A percentile compares a stretch with the other conserved stretches of the same genome.
Evolutionary conservation across 306 rosid species (phyloP).

Genomic region (Clitoria ternatea): DNA sequence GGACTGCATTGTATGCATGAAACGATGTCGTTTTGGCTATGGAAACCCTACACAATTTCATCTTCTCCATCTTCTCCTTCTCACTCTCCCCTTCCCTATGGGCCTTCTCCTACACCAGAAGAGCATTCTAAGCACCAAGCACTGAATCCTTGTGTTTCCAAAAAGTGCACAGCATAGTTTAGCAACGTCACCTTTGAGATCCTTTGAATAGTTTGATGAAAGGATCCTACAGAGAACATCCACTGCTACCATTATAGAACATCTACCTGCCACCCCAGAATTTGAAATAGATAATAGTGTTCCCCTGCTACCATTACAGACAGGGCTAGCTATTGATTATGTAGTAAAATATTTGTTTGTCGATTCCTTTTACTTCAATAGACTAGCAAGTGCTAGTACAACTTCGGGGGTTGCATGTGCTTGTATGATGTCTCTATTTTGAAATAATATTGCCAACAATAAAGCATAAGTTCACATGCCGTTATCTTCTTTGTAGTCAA

Average conservation of each 20-base stretch:
- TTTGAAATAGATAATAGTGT: slow-evolving; percentile 94
- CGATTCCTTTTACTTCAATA: slow-evolving; percentile 79
- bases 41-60: no score
- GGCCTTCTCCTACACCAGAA: slow-evolving; percentile 91
- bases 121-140: slow-evolving; percentile 96
- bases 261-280: slow-evolving; percentile 94
- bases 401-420: slow-evolving; percentile 81
- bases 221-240: slow-evolving; percentile 98
- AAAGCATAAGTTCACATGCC: slow-evolving; percentile 86
- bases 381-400: slow-evolving; percentile 73
- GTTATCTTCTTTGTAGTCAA: slow-evolving; percentile 85
- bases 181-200: slow-evolving; percentile 95
- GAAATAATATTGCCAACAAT: slow-evolving; percentile 81
- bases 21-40: no score
- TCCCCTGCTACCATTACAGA: slow-evolving; percentile 98
- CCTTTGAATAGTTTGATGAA: slow-evolving; percentile 83
- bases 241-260: slow-evolving; percentile 98
- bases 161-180: slow-evolving; percentile 91
- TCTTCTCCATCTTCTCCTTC: no score
- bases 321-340: slow-evolving; percentile 86
- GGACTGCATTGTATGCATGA: no score
- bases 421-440: slow-evolving; percentile 91
- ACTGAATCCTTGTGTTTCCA: slow-evolving; percentile 94
- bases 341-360: slow-evolving; percentile 92
- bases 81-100: no score